Percentiles rank a stretch among this genome's conserved stretches.
These are phyloP conservation scores for Sclerotinia spermophila DNA, from an alignment of 2,329 filamentous ascomycete genomes.

Conservation along the genomic window DNA sequence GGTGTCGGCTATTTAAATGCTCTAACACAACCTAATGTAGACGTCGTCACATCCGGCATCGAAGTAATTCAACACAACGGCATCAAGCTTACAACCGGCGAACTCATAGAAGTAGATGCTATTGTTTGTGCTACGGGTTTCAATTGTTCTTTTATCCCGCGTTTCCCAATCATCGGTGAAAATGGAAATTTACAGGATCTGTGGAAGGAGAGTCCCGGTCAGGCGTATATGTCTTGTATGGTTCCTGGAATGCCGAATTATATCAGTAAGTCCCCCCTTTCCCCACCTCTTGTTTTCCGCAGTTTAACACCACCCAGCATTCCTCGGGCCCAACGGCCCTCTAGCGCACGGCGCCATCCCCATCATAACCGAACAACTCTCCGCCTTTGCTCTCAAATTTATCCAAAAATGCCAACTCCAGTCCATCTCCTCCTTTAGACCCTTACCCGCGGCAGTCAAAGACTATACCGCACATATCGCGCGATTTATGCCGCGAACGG, in stretches of 20 bases:
- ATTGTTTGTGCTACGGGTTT: conserved; percentile 41
- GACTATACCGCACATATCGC: conserved; percentile 37
- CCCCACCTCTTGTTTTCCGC: too few relatives aligned
- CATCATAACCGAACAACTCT: conserved; percentile 44
- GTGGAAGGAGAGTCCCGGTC: conserved; percentile 34
- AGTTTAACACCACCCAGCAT: conserved; percentile 20
- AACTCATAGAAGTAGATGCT: conserved; percentile 36
- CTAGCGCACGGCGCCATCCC: conserved; percentile 36
- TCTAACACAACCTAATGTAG: conserved; percentile 47
- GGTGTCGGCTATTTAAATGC: conserved; percentile 46
- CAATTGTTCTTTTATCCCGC: conserved; percentile 31
- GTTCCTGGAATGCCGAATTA: conserved; percentile 31
- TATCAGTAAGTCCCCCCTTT: conserved; percentile 19
- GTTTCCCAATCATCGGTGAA: conserved; percentile 30
- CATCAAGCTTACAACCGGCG: conserved; percentile 41
- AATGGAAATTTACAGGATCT: conserved; percentile 22
- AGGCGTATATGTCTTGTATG: conserved; percentile 37
- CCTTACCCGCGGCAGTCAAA: conserved; percentile 37
- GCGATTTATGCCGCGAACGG: conserved; percentile 33
- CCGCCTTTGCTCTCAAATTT: conserved; percentile 48
- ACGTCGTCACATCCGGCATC: conserved; percentile 48
- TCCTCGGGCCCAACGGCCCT: conserved; percentile 35
- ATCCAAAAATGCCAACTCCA: conserved; percentile 43
- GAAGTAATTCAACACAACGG: conserved; percentile 44
- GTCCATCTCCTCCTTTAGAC: conserved; percentile 43